phyloP scores from a whole-genome alignment of 2,329 filamentous ascomycete species.

The Aspergillus sp. region DNA sequence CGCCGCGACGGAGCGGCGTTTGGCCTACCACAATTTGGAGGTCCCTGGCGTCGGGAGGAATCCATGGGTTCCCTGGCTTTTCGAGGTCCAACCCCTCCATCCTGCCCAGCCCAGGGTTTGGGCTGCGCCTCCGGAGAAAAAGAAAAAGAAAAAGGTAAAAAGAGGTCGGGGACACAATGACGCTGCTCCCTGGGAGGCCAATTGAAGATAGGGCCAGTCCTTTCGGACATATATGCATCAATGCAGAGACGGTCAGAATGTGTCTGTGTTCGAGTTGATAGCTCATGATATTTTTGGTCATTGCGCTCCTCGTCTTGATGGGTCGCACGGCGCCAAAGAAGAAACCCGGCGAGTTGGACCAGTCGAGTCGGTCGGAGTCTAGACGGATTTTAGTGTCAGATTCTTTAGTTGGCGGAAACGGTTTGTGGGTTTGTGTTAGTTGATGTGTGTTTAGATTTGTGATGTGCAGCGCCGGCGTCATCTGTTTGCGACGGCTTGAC shows the following conservation, averaged over 20 bases:
- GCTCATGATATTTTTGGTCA: constrained; percentile 18
- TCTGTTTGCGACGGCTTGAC: neutral
- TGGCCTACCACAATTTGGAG: neutral
- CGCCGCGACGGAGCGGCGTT: neutral
- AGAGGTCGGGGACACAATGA: neutral
- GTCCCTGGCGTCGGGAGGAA: constrained; percentile 3
- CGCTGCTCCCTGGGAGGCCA: neutral
- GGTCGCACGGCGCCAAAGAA: constrained; percentile 5
- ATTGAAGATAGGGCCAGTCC: constrained; percentile 3
- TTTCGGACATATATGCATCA: constrained; percentile 4
- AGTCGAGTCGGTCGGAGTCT: constrained; percentile 25
- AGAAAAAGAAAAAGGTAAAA: neutral
- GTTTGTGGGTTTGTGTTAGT: neutral
- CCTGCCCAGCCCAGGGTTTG: neutral
- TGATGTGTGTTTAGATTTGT: constrained; percentile 3
- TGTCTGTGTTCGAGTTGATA: constrained; percentile 17
- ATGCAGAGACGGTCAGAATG: neutral
- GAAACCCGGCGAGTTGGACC: constrained; percentile 13
- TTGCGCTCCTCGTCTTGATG: neutral
- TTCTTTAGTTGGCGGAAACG: neutral
- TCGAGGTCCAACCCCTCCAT: neutral
- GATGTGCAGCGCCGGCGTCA: constrained; percentile 9
- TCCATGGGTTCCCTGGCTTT: neutral
- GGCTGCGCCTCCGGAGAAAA: neutral
- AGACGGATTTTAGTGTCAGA: constrained; percentile 14